These are phyloP conservation scores for Kalanchoe fedtschenkoi DNA, from an alignment of 164 flowering plant genomes.

Conservation along the genomic window DNA sequence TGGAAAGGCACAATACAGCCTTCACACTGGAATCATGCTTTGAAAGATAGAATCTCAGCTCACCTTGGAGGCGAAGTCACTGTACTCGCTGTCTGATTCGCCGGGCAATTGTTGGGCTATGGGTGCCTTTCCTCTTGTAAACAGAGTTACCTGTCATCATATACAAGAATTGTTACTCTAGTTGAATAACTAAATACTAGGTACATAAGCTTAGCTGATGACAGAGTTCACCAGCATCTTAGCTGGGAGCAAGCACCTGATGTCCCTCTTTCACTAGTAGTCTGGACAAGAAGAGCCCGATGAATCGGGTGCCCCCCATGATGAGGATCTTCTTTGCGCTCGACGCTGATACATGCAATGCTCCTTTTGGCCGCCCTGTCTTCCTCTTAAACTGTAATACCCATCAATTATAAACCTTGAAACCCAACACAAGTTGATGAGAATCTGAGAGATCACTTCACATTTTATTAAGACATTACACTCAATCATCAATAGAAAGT, in stretches of 20 bases:
- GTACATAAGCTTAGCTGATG: no score
- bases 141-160: slow-evolving; percentile 60
- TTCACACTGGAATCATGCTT: background rate
- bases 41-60: background rate
- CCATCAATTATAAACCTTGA: background rate
- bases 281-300: slow-evolving; percentile 84
- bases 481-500: no score
- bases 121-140: slow-evolving; percentile 94
- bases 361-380: slow-evolving; percentile 46
- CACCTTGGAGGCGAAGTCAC: slow-evolving; percentile 76
- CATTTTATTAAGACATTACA: no score
- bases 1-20: background rate
- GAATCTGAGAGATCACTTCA: no score
- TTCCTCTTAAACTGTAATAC: slow-evolving; percentile 50
- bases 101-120: slow-evolving; percentile 84
- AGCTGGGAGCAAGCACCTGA: slow-evolving; percentile 36
- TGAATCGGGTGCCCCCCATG: slow-evolving; percentile 98
- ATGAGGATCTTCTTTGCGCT: slow-evolving; percentile 75
- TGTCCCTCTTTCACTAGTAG: slow-evolving; percentile 87
- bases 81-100: slow-evolving; percentile 61
- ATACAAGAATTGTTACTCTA: background rate
- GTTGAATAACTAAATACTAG: no score
- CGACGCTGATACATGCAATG: slow-evolving; percentile 55
- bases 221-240: no score
- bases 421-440: no score